Conservation (phyloP, 441 rosid genomes). For the Croton laevigatus region DNA sequence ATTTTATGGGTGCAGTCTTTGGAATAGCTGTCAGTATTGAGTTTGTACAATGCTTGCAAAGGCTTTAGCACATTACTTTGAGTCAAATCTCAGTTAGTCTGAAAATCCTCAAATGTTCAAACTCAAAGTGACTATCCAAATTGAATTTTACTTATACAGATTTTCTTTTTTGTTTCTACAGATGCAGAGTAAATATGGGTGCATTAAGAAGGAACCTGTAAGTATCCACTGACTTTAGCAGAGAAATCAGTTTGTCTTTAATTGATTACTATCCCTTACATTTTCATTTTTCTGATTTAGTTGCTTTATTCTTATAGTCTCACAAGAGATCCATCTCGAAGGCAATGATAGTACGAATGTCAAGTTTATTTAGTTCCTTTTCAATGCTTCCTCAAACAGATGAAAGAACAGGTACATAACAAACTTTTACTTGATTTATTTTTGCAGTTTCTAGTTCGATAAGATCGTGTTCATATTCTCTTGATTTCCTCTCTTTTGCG, state of each 20-base stretch:
- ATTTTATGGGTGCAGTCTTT: too few relatives aligned
- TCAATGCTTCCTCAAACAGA: constrained; percentile 51
- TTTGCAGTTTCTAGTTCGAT: background rate
- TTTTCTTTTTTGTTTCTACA: constrained; percentile 33
- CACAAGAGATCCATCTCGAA: constrained; percentile 79
- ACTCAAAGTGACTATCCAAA: constrained; percentile 6
- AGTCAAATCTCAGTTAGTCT: constrained; percentile 72
- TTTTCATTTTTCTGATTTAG: background rate
- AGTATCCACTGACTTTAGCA: constrained; percentile 24
- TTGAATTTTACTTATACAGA: constrained; percentile 18
- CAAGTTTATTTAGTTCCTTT: constrained; percentile 63
- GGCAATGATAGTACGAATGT: constrained; percentile 68
- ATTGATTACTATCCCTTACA: background rate
- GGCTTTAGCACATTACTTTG: constrained; percentile 76
- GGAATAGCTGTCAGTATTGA: too few relatives aligned
- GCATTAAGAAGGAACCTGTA: constrained; percentile 62
- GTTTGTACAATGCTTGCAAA: constrained; percentile 95
- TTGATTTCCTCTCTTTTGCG: too few relatives aligned
- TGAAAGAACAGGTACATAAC: constrained; percentile 40
- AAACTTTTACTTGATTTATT: background rate
- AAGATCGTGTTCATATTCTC: too few relatives aligned
- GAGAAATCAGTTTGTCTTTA: background rate
- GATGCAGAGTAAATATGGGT: constrained; percentile 91
- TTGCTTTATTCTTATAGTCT: constrained; percentile 35
- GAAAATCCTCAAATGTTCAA: background rate